phyloP scores from a whole-genome alignment of 257 asterid genomes.

The Catharanthus roseus region DNA sequence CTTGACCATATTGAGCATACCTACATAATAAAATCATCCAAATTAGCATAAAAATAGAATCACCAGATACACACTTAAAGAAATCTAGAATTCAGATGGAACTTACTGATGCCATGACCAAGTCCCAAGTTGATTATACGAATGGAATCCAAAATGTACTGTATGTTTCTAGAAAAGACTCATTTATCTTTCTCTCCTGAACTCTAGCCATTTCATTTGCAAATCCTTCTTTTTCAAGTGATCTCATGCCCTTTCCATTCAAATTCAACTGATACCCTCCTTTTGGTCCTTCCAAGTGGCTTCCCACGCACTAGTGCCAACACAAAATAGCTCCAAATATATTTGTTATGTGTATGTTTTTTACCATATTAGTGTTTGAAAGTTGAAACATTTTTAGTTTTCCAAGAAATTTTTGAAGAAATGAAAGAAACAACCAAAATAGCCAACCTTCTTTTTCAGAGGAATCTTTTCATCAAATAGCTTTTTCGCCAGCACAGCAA shows the following conservation, averaged over 20 bases:
- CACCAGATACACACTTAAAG: too few relatives aligned
- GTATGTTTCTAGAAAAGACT: not conserved
- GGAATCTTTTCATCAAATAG: conserved; percentile 53
- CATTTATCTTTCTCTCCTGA: not conserved
- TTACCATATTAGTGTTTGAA: not conserved
- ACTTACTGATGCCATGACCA: too few relatives aligned
- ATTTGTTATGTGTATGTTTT: too few relatives aligned
- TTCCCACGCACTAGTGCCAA: too few relatives aligned
- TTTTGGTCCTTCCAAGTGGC: not conserved
- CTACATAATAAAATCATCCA: too few relatives aligned
- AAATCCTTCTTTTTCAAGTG: not conserved
- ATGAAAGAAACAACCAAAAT: not conserved
- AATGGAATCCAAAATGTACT: not conserved
- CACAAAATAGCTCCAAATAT: too few relatives aligned
- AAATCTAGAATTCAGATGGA: too few relatives aligned
- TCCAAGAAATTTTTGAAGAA: not conserved
- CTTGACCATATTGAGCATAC: too few relatives aligned
- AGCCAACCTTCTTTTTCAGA: conserved; percentile 55
- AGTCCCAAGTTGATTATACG: too few relatives aligned
- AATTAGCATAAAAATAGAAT: too few relatives aligned
- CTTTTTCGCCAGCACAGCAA: conserved; percentile 31
- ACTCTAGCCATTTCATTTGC: not conserved
- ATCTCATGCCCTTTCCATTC: not conserved
- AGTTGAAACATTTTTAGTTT: not conserved
- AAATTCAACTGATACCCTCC: not conserved